Conservation (phyloP, 257 asterid species). For the Solanum bulbocastanum region DNA sequence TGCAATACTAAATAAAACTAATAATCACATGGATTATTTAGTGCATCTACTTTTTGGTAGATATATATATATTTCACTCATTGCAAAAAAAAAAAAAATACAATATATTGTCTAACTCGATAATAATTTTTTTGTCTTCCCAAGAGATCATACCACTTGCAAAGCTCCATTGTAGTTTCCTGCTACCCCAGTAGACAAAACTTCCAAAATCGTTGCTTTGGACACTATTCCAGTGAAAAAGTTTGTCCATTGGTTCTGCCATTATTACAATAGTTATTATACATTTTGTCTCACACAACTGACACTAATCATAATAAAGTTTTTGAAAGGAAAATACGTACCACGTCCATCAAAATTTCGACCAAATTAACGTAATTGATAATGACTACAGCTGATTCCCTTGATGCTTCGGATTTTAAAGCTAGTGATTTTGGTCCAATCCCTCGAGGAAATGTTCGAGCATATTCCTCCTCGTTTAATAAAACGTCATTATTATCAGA, state of each 20-base stretch:
- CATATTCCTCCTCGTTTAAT: slow-evolving; percentile 35
- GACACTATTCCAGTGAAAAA: slow-evolving; percentile 43
- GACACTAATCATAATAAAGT: too few species aligned
- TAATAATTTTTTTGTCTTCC: too few species aligned
- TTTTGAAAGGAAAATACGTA: neutral
- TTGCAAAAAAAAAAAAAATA: too few species aligned
- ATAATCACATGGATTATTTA: too few species aligned
- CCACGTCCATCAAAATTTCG: slow-evolving; percentile 54
- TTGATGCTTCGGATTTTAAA: slow-evolving; percentile 36
- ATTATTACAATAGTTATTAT: neutral
- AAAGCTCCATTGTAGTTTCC: slow-evolving; percentile 52
- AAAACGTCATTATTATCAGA: slow-evolving; percentile 7
- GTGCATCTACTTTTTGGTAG: too few species aligned
- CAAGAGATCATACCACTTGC: slow-evolving; percentile 28
- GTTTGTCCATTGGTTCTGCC: slow-evolving; percentile 35
- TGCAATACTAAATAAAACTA: too few species aligned
- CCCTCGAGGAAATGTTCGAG: slow-evolving; percentile 30
- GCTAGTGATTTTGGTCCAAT: slow-evolving; percentile 40
- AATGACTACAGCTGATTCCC: slow-evolving; percentile 38
- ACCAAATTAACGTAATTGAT: slow-evolving; percentile 41
- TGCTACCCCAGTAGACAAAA: slow-evolving; percentile 48
- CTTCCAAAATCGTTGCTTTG: slow-evolving; percentile 31
- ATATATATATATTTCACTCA: too few species aligned
- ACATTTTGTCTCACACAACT: too few species aligned
- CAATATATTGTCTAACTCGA: too few species aligned